Percentiles rank a stretch among this genome's conserved stretches.
phyloP scores from a whole-genome alignment of 257 asterid genomes.

The Mitragyna speciosa region DNA sequence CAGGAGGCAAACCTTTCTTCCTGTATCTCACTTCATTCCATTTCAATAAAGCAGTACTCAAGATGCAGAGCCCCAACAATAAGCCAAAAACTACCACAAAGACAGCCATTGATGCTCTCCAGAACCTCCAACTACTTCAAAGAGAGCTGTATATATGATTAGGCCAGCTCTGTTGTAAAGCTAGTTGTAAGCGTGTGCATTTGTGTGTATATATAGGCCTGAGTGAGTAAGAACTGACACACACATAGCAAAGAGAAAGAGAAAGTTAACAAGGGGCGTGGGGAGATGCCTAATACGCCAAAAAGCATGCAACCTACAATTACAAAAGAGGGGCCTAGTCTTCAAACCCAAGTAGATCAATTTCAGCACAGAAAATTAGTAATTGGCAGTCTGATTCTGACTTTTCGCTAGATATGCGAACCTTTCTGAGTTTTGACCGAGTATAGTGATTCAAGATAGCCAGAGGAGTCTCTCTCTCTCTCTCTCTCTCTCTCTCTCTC shows the following conservation, averaged over 20 bases:
- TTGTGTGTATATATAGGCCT: constrained; percentile 49
- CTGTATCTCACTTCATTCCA: constrained; percentile 86
- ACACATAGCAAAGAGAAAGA: constrained; percentile 16
- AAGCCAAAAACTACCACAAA: constrained; percentile 49
- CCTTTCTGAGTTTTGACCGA: constrained; percentile 15
- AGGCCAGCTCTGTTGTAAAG: constrained; percentile 51
- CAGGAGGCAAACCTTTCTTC: constrained; percentile 87
- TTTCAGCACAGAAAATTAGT: constrained; percentile 5
- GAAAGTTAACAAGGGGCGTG: neutral
- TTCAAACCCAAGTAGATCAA: constrained; percentile 31
- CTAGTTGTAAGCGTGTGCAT: constrained; percentile 65
- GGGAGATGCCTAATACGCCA: constrained; percentile 59
- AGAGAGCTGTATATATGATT: constrained; percentile 44
- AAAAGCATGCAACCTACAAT: constrained; percentile 48
- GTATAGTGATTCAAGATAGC: neutral
- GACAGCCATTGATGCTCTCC: constrained; percentile 68
- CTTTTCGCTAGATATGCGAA: constrained; percentile 14
- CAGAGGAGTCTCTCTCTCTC: neutral
- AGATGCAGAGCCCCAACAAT: constrained; percentile 63
- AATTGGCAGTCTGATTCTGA: constrained; percentile 15
- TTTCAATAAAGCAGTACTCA: constrained; percentile 65
- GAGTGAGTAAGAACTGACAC: constrained; percentile 13
- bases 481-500: too few relatives aligned
- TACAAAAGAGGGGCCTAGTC: constrained; percentile 30
- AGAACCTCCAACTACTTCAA: constrained; percentile 42